Base-by-base conservation (phyloP, 352 stramenopile species). In the Phytophthora cryptogea region DNA sequence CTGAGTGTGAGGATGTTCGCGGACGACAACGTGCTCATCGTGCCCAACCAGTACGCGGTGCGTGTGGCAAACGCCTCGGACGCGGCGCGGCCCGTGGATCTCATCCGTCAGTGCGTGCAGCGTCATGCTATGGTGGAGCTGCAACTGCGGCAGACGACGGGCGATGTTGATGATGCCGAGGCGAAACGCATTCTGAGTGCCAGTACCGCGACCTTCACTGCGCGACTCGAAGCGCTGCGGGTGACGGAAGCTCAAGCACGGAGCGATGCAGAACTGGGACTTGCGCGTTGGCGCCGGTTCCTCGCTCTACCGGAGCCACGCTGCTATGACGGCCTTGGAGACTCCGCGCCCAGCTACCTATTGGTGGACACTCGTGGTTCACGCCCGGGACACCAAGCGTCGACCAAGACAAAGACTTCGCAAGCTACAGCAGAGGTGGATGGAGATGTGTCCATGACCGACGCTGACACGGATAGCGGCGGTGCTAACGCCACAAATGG, bases 41-140 rank as follows among this genome's bases (percentile, higher is more conserved):
- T 90, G 36, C 63, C 69, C 5, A 89, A 86, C 49, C 69, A 71
- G 17, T 90, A 88, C 46, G 81, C 77, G 30, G 54, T 88, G 45
- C 72, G 74, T 3, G 43, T 88, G 1, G 70, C 65, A 4, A 62
- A 43, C 3, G 68, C 72, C 13, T 73, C 67, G 6, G 50, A 73
- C 46, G 86, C 83, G 35, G 16, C 55, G 41, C 72, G 59, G 9
- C 81, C 78, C 0, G 67, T 66, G 8, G 63, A 69, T 8, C 72
- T 88, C 53, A 27, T 88, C 10, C 72, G 63, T n/a, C 65, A 83
- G 39, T 76, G 66, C 8, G 63, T 90, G 58, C 72, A 85, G 66
- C 77, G 67, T 46, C 77, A 89, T 45, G 64, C 68, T 26, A 74
- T 86, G 64, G 66, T 65, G 9, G 81, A 90, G 63, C 48, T 80